phyloP scores from a whole-genome alignment of 345 rosid species.

The Diplotaxis tenuifolia region DNA sequence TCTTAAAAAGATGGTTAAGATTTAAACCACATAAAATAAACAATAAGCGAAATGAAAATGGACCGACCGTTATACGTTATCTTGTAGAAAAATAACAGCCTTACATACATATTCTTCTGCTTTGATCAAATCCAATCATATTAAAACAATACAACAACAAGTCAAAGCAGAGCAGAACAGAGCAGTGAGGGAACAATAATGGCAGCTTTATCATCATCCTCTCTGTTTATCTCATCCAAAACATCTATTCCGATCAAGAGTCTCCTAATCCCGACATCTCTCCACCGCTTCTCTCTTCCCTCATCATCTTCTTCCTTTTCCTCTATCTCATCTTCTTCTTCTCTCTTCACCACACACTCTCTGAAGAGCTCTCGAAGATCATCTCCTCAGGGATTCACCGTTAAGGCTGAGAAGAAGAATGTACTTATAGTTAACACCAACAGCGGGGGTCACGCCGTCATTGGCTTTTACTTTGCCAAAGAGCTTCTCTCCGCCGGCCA shows the following conservation, averaged over 20 bases:
- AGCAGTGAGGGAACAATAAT: neutral
- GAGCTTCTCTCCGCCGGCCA: constrained; percentile 83
- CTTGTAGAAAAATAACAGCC: constrained; percentile 23
- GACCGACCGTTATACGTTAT: constrained; percentile 31
- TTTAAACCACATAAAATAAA: neutral
- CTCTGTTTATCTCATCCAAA: constrained; percentile 38
- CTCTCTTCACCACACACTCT: constrained; percentile 30
- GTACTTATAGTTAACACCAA: constrained; percentile 82
- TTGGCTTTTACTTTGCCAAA: constrained; percentile 85
- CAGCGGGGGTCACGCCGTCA: constrained; percentile 89
- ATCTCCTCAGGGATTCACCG: constrained; percentile 36
- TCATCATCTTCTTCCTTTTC: constrained; percentile 8
- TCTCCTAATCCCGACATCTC: constrained; percentile 22
- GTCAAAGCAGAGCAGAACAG: neutral
- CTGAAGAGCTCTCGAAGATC: constrained; percentile 25
- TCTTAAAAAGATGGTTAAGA: neutral
- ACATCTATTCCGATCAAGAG: constrained; percentile 23
- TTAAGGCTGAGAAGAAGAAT: constrained; percentile 77
- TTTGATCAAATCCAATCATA: constrained; percentile 15
- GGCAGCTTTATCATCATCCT: constrained; percentile 32
- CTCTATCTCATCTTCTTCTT: constrained; percentile 34
- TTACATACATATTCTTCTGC: constrained; percentile 11
- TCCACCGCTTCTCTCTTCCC: constrained; percentile 23
- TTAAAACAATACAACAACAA: neutral
- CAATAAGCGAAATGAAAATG: neutral